Percentiles rank a stretch among this genome's conserved stretches.
These are phyloP conservation scores for Lipomyces mesembrius DNA, from an alignment of 805 yeast species.

Conservation along the genomic window DNA sequence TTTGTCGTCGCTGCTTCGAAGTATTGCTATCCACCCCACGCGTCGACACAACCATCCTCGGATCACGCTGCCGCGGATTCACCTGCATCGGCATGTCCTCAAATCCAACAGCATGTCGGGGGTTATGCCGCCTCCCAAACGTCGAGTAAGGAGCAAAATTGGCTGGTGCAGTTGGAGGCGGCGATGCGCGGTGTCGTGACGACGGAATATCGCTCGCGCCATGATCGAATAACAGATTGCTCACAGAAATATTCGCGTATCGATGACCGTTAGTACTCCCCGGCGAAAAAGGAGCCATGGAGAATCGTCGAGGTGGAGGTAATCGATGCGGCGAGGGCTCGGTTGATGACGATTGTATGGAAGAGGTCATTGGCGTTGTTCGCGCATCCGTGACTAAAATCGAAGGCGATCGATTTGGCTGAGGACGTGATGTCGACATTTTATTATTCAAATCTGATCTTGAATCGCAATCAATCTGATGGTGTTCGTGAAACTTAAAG, in stretches of 20 bases:
- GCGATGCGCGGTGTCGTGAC: constrained; percentile 58
- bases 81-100: constrained; percentile 18
- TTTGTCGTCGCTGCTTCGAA: constrained; percentile 9
- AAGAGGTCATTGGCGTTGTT: constrained; percentile 41
- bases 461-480: background rate
- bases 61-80: constrained; percentile 14
- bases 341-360: constrained; percentile 46
- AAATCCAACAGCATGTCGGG: background rate
- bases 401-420: constrained; percentile 71
- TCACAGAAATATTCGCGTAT: constrained; percentile 80
- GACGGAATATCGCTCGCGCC: constrained; percentile 83
- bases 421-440: constrained; percentile 6
- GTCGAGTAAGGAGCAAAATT: constrained; percentile 17
- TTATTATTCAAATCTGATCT: background rate
- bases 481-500: no score
- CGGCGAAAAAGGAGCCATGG: constrained; percentile 7
- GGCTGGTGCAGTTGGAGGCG: constrained; percentile 33
- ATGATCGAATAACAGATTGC: constrained; percentile 68
- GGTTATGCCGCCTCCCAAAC: background rate
- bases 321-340: constrained; percentile 45
- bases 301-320: constrained; percentile 1
- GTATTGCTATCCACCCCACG: background rate
- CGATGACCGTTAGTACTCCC: constrained; percentile 41
- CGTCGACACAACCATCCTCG: constrained; percentile 17
- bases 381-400: constrained; percentile 91